Evolutionary conservation across 768 basidiomycete genomes (phyloP).

Genomic region (Pleurotus giganteus): DNA sequence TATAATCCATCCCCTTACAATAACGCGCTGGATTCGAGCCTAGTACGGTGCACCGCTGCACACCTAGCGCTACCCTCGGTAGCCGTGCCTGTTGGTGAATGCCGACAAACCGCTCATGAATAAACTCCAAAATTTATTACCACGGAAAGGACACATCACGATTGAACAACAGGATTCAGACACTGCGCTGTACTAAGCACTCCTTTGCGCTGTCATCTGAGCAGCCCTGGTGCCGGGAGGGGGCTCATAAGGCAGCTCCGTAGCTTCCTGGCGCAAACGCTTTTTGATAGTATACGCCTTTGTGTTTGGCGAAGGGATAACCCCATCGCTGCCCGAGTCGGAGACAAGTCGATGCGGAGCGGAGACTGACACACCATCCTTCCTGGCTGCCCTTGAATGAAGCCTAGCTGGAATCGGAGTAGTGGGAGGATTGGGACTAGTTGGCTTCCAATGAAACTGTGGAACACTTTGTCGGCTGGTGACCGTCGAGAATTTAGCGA

Average conservation of each 20-base stretch:
- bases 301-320: constrained; percentile 3
- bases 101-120: no score
- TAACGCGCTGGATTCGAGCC: no score
- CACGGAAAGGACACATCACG: background rate
- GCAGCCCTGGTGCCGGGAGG: constrained; percentile 1
- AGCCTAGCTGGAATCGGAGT: background rate
- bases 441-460: no score
- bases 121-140: no score
- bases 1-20: no score
- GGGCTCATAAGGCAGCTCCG: constrained; percentile 2
- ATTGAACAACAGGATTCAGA: background rate
- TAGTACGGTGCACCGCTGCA: no score
- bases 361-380: no score
- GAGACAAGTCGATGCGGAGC: background rate
- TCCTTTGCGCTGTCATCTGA: background rate
- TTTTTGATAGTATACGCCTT: background rate
- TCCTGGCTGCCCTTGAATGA: background rate
- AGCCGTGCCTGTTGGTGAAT: no score
- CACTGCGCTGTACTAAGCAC: background rate
- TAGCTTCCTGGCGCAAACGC: background rate
- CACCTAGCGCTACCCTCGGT: no score
- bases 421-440: no score
- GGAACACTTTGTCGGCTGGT: no score
- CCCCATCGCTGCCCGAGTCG: background rate
- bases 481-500: no score